A percentile compares a stretch with the other conserved stretches of the same genome.
phyloP scores from a whole-genome alignment of 495 filamentous ascomycete species.

The Aspergillus leporis region DNA sequence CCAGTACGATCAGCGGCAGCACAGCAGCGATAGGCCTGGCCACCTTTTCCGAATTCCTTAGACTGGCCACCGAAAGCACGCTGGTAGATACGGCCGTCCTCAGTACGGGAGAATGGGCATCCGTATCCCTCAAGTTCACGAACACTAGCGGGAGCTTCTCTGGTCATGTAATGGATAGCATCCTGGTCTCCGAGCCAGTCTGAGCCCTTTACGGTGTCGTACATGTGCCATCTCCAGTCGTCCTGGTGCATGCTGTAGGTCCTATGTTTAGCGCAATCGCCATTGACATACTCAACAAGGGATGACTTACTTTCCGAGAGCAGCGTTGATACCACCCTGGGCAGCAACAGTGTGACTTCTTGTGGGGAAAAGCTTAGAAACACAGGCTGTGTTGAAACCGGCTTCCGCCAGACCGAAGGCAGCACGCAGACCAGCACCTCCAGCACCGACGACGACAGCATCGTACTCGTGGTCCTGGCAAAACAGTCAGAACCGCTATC shows the following conservation, averaged over 20 bases:
- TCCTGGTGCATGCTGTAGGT: slow-evolving; percentile 72
- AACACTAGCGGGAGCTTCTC: slow-evolving; percentile 87
- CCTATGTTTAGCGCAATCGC: slow-evolving; percentile 13
- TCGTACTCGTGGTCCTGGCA: slow-evolving; percentile 72
- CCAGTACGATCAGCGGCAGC: slow-evolving; percentile 95
- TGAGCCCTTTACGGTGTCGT: slow-evolving; percentile 97
- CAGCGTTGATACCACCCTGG: slow-evolving; percentile 69
- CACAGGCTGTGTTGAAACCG: slow-evolving; percentile 97
- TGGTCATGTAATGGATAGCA: slow-evolving; percentile 99
- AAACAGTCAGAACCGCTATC: slow-evolving; percentile 25
- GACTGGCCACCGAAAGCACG: slow-evolving; percentile 97
- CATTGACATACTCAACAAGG: slow-evolving; percentile 2
- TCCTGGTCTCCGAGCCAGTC: slow-evolving; percentile 99
- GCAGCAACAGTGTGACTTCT: slow-evolving; percentile 94
- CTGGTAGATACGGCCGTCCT: slow-evolving; percentile 97
- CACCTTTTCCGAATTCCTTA: slow-evolving; percentile 90
- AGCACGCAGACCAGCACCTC: slow-evolving; percentile 89
- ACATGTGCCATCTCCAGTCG: slow-evolving; percentile 99
- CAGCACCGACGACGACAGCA: slow-evolving; percentile 93
- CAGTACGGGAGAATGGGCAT: slow-evolving; percentile 95
- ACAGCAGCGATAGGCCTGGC: slow-evolving; percentile 95
- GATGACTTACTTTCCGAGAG: slow-evolving; percentile 74
- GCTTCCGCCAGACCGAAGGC: slow-evolving; percentile 96
- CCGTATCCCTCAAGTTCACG: slow-evolving; percentile 97
- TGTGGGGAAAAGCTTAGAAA: slow-evolving; percentile 97